Percentiles rank a stretch among this genome's conserved stretches.
Evolutionary conservation across 2,329 filamentous ascomycete genomes (phyloP).

Genomic region (Curvularia eragrostidis): DNA sequence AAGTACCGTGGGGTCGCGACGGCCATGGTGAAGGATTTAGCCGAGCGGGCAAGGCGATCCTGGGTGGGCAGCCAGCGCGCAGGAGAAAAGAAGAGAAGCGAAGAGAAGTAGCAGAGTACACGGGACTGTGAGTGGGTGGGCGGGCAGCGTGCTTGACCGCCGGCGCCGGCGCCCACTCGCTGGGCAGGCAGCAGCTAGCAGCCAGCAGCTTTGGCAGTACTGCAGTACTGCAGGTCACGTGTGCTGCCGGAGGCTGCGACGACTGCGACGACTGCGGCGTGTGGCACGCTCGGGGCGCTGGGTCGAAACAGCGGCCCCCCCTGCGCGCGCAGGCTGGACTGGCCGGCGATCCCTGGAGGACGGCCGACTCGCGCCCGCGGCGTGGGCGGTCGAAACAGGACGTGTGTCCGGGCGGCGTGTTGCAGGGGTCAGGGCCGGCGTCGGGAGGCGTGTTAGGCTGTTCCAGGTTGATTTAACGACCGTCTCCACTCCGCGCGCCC

Average conservation of each 20-base stretch:
- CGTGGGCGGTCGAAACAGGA: slow-evolving; percentile 36
- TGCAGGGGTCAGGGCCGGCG: slow-evolving; percentile 43
- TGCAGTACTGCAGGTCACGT: too few relatives aligned
- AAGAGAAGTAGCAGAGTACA: too few relatives aligned
- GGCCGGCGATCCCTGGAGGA: slow-evolving; percentile 39
- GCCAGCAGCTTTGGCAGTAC: too few relatives aligned
- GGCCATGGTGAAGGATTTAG: slow-evolving; percentile 30
- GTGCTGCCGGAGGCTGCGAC: slow-evolving; percentile 28
- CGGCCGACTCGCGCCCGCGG: slow-evolving; percentile 36
- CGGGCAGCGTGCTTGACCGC: too few relatives aligned
- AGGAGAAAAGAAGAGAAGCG: neutral
- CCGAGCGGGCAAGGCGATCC: slow-evolving; percentile 21
- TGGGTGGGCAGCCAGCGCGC: neutral
- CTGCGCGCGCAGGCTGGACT: slow-evolving; percentile 3
- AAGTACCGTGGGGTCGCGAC: slow-evolving; percentile 20
- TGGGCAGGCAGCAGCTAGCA: too few relatives aligned
- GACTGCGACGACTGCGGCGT: neutral
- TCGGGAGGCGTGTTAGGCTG: slow-evolving; percentile 42
- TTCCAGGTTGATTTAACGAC: slow-evolving; percentile 51
- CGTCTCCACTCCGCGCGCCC: slow-evolving; percentile 39
- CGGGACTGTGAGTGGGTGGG: too few relatives aligned
- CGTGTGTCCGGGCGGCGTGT: slow-evolving; percentile 34
- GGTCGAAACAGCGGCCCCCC: neutral
- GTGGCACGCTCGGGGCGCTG: neutral
- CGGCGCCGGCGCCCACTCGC: too few relatives aligned